phyloP scores from a whole-genome alignment of 148 eudicot species.

The Vaccinium vitisidaea region DNA sequence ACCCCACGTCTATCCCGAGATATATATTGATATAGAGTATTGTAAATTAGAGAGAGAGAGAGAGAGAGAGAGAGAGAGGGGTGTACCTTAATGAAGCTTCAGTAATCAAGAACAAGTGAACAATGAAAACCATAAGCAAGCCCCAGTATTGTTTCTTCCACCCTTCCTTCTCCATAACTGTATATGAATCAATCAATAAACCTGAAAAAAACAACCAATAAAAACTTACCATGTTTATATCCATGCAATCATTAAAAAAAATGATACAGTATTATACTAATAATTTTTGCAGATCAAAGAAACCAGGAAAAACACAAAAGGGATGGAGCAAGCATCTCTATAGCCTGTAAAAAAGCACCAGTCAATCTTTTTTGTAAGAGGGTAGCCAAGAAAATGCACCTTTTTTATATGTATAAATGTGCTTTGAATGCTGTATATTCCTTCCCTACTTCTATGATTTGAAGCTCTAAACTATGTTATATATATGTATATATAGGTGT shows the following conservation, averaged over 20 bases:
- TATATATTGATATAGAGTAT: too few species aligned
- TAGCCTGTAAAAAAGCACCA: not conserved
- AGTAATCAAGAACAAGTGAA: not conserved
- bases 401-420: not conserved
- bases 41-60: not conserved
- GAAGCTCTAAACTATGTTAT: not conserved
- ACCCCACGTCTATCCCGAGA: not conserved
- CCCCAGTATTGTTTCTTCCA: not conserved
- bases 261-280: too few species aligned
- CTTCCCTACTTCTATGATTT: not conserved
- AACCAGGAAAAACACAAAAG: not conserved
- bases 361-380: not conserved
- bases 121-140: not conserved
- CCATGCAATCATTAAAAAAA: not conserved
- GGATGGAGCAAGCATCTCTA: not conserved
- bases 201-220: not conserved
- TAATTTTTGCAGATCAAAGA: too few species aligned
- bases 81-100: not conserved
- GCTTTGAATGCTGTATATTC: not conserved
- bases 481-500: not conserved
- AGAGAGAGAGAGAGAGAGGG: slow-evolving; percentile 1
- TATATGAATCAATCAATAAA: not conserved
- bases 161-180: slow-evolving; percentile 15
- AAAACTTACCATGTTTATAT: not conserved
- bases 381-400: not conserved